Percentiles rank a stretch among this genome's conserved stretches.
These are phyloP conservation scores for Brassica rapa DNA, from an alignment of 345 rosid species.

Conservation along the genomic window DNA sequence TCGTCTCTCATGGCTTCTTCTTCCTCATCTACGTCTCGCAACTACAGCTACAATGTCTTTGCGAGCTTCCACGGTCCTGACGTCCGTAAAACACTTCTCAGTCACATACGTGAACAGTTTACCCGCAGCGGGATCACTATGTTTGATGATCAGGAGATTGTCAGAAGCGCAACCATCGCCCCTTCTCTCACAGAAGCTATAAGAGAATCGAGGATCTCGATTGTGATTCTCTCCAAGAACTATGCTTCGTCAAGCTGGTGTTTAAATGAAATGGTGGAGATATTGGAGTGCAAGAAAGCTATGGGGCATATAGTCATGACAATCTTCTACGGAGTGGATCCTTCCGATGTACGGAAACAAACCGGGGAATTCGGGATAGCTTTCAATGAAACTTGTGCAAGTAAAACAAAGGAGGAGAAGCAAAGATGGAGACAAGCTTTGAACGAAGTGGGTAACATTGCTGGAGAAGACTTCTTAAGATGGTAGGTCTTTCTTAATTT, in stretches of 20 bases:
- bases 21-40: not conserved
- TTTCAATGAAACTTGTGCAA: not conserved
- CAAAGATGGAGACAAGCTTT: not conserved
- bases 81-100: constrained; percentile 3
- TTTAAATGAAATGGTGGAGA: not conserved
- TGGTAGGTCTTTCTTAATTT: not conserved
- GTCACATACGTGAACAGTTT: constrained; percentile 5
- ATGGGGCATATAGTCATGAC: not conserved
- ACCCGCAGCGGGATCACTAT: not conserved
- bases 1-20: not conserved
- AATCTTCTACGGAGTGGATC: not conserved
- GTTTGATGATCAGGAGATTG: not conserved
- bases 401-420: not conserved
- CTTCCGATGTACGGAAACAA: not conserved
- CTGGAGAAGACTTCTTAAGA: not conserved
- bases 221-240: not conserved
- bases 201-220: not conserved
- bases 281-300: not conserved
- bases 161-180: not conserved
- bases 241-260: constrained; percentile 9
- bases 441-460: not conserved
- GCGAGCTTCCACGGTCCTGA: constrained; percentile 4
- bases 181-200: not conserved
- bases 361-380: not conserved
- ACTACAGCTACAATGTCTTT: not conserved